Conservation (phyloP, 352 stramenopile genomes). For the Globisporangium acanthophoron region DNA sequence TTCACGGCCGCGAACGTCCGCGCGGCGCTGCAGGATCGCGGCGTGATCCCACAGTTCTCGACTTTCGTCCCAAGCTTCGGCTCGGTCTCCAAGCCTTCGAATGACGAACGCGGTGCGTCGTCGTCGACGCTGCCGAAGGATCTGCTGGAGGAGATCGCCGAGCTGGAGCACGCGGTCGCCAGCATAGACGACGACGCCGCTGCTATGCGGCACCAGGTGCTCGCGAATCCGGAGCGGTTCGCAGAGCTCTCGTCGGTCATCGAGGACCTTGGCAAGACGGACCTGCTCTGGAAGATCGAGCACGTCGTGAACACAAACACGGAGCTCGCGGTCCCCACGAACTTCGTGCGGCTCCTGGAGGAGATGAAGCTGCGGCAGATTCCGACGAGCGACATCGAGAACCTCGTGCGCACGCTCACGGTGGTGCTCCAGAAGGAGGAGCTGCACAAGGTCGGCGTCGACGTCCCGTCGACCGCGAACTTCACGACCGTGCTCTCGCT, state of each 20-base stretch:
- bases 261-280: constrained; percentile 57
- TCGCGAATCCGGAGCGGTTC: constrained; percentile 62
- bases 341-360: constrained; percentile 31
- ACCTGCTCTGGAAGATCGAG: constrained; percentile 73
- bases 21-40: constrained; percentile 52
- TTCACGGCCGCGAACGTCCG: constrained; percentile 54
- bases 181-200: constrained; percentile 17
- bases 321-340: constrained; percentile 47
- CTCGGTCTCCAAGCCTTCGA: constrained; percentile 1
- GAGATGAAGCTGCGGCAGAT: constrained; percentile 57
- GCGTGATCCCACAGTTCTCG: constrained; percentile 45
- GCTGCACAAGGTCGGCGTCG: constrained; percentile 29
- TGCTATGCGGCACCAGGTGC: constrained; percentile 14
- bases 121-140: constrained; percentile 28
- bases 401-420: constrained; percentile 45
- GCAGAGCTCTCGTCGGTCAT: constrained; percentile 59
- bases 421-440: constrained; percentile 62
- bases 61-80: constrained; percentile 4
- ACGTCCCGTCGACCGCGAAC: constrained; percentile 42
- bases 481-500: constrained; percentile 40
- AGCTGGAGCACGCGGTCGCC: constrained; percentile 48
- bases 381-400: constrained; percentile 47
- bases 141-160: constrained; percentile 48
- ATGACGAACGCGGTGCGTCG: background rate
- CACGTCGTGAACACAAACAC: constrained; percentile 54